Conservation (phyloP, 73 alveolate genomes). For the Paramecium pentaurelia region DNA sequence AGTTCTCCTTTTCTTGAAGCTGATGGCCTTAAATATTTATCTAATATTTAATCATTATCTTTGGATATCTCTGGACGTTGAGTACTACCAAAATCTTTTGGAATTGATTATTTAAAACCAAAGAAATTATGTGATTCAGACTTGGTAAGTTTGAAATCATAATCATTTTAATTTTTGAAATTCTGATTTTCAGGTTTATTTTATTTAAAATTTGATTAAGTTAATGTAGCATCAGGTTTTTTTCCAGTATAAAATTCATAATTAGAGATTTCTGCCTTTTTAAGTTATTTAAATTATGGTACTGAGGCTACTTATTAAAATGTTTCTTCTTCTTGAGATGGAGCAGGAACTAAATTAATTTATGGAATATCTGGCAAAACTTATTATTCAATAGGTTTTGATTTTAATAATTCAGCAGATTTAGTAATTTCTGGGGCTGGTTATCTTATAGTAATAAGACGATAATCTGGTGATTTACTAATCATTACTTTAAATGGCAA, state of each 20-base stretch:
- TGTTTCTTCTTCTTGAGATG: background rate
- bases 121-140: background rate
- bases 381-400: background rate
- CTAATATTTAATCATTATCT: background rate
- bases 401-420: background rate
- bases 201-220: background rate
- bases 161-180: background rate
- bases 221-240: background rate
- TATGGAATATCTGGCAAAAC: background rate
- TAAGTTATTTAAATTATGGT: background rate
- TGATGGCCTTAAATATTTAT: background rate
- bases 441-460: background rate
- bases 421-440: background rate
- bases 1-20: background rate
- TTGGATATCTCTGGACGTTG: background rate
- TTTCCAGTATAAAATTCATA: background rate
- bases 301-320: background rate
- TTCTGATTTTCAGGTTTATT: background rate
- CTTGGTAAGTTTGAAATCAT: background rate
- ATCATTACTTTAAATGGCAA: background rate
- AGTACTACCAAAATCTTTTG: background rate
- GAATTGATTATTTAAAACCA: background rate
- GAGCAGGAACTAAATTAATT: background rate
- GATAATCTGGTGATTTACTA: background rate
- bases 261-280: background rate